A percentile compares a stretch with the other conserved stretches of the same genome.
phyloP scores from a whole-genome alignment of 2,329 filamentous ascomycete species.

The Apiospora aurea region DNA sequence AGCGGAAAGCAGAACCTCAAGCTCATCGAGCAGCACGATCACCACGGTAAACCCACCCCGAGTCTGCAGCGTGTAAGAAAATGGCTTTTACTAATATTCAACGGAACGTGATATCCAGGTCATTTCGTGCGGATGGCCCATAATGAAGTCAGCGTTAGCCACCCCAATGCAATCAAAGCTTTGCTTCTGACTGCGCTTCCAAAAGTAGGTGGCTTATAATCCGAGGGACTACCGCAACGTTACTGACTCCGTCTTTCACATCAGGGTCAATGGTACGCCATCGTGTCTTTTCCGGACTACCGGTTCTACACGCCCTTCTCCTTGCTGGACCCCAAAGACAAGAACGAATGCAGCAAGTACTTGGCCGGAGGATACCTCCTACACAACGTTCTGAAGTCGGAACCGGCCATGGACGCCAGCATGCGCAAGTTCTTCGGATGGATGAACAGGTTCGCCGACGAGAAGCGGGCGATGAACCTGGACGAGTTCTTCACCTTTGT shows the following conservation, averaged over 20 bases:
- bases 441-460: slow-evolving; percentile 30
- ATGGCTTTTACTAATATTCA: neutral
- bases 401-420: slow-evolving; percentile 30
- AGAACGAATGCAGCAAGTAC: slow-evolving; percentile 43
- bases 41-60: slow-evolving; percentile 42
- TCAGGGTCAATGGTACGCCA: slow-evolving; percentile 43
- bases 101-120: slow-evolving; percentile 30
- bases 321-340: slow-evolving; percentile 43
- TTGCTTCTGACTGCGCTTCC: slow-evolving; percentile 43
- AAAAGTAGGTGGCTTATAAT: slow-evolving; percentile 36
- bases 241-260: neutral
- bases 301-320: slow-evolving; percentile 50
- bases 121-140: slow-evolving; percentile 50
- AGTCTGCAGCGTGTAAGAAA: neutral
- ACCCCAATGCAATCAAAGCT: slow-evolving; percentile 47
- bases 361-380: slow-evolving; percentile 41
- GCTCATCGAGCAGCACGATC: slow-evolving; percentile 45
- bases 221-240: too few relatives aligned
- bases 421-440: slow-evolving; percentile 32
- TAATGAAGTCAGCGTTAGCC: slow-evolving; percentile 51
- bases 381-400: slow-evolving; percentile 39
- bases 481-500: slow-evolving; percentile 37
- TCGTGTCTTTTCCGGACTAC: slow-evolving; percentile 48
- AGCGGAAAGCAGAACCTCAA: slow-evolving; percentile 48
- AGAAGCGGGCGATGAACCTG: slow-evolving; percentile 30